Evolutionary conservation across 2,329 filamentous ascomycete species (phyloP).

Genomic region (Tolypocladium paradoxum): DNA sequence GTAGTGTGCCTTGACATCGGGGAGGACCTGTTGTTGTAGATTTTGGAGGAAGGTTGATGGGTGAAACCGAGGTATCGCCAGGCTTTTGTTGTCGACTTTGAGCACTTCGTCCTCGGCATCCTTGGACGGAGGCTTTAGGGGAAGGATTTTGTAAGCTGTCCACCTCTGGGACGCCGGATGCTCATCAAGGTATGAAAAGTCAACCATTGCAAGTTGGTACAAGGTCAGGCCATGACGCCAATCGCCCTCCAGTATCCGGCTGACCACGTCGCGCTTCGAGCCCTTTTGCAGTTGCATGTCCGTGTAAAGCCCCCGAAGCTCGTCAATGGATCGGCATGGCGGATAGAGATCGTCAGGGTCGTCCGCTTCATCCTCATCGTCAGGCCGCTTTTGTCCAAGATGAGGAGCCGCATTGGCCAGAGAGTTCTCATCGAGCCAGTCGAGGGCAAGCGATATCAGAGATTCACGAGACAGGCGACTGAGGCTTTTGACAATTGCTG

Average conservation of each 20-base stretch:
- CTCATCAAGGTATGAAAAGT: slow-evolving; percentile 55
- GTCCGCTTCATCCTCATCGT: slow-evolving; percentile 16
- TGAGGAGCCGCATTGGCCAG: slow-evolving; percentile 38
- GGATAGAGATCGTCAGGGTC: slow-evolving; percentile 58
- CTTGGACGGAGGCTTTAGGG: slow-evolving; percentile 29
- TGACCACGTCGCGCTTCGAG: slow-evolving; percentile 51
- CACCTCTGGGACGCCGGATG: slow-evolving; percentile 54
- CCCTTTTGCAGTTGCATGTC: slow-evolving; percentile 49
- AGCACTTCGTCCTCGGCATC: slow-evolving; percentile 27
- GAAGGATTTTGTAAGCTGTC: slow-evolving; percentile 50
- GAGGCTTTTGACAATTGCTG: slow-evolving; percentile 55
- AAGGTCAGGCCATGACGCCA: slow-evolving; percentile 55
- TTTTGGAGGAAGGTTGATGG: slow-evolving; percentile 69
- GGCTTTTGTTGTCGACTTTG: slow-evolving; percentile 32
- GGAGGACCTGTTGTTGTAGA: slow-evolving; percentile 62
- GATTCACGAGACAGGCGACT: slow-evolving; percentile 60
- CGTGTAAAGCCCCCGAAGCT: slow-evolving; percentile 54
- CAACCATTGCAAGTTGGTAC: slow-evolving; percentile 59
- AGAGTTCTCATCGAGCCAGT: slow-evolving; percentile 66
- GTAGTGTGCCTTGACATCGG: slow-evolving; percentile 76
- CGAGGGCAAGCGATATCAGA: slow-evolving; percentile 59
- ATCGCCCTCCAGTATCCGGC: slow-evolving; percentile 56
- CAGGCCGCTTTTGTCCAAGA: slow-evolving; percentile 13
- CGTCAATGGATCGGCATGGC: slow-evolving; percentile 51
- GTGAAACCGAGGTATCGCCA: slow-evolving; percentile 61